Percentiles rank a stretch among this genome's conserved stretches.
Evolutionary conservation across 2,329 filamentous ascomycete species (phyloP).

Genomic region (Ambrosiella xylebori): DNA sequence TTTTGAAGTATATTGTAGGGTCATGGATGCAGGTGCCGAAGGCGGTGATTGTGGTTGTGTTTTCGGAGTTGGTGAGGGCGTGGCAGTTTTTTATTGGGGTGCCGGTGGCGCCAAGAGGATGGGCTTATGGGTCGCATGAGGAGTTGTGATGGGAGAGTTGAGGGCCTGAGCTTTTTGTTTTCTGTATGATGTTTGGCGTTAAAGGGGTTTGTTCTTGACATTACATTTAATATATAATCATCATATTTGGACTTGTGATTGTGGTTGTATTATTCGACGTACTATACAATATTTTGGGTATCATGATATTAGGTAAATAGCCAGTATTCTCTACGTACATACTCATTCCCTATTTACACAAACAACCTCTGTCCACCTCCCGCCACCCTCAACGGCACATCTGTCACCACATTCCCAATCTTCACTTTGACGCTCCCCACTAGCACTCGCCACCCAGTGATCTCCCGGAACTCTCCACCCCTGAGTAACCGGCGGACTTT

Average conservation of each 20-base stretch:
- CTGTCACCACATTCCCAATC: conserved; percentile 52
- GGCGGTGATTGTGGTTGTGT: conserved; percentile 20
- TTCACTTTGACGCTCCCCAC: conserved; percentile 54
- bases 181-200: not conserved
- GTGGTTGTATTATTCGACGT: not conserved
- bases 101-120: conserved; percentile 31
- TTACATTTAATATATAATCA: not conserved
- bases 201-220: conserved; percentile 1
- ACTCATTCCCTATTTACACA: not conserved
- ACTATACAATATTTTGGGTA: not conserved
- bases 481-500: conserved; percentile 20
- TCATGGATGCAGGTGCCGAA: conserved; percentile 53
- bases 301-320: not conserved
- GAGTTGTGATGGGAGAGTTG: conserved; percentile 26
- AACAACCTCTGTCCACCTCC: not conserved
- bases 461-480: conserved; percentile 12
- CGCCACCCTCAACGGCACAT: conserved; percentile 23
- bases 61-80: conserved; percentile 28
- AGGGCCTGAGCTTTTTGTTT: not conserved
- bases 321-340: not conserved
- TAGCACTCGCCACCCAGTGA: conserved; percentile 29
- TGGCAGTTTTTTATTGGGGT: conserved; percentile 36
- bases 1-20: conserved; percentile 16
- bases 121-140: conserved; percentile 22
- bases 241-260: not conserved